Evolutionary conservation across 1,139 yeast genomes (phyloP), one percentile per base, ranked within the genome.

Genomic region (Scheffersomyces lignicola): DNA sequence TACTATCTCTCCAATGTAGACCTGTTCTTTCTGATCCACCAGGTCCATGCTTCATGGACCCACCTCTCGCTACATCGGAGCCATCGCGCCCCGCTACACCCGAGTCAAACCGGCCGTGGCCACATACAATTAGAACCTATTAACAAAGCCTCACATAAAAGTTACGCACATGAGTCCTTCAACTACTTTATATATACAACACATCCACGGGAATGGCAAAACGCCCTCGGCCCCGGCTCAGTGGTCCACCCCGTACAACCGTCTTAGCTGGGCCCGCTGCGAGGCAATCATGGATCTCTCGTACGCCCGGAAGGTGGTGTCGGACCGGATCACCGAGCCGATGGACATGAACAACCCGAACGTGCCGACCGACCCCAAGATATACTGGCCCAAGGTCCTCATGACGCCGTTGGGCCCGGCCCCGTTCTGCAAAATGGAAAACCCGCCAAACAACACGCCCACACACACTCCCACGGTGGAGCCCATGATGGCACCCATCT

Each of bases 351-450:
- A 89, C 54, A 90, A 76, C 18, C 96, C 96, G 62, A 94, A 92
- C 10, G 97, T 92, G 33, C 95, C 97, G 10, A 95, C 97, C 5
- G 97, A 88, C 36, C 97, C 97, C 60, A 87, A 82, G 65, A 94
- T 90, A 63, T 89, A 92, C 65, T 90, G 96, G 36, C 98, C 98
- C 54, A 94, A 69, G 5, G 97, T 90, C 67, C 96, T 83, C 82
- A 92, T 84, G 41, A 88, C 88, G 38, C 99, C 99, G 54, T 88
- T 86, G 35, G 98, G 97, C n/a, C 98, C 99, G 12, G 96, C 90
- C 11, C 99, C 99, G 47, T 86, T 82, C 41, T 90, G 94, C 51
- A 88, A 65, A 44, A 94, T 85, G 41, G 97, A 84, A 54, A 87
- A 82, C 18, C 96, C 95, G 43, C 97, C 97, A 58, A 92, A 92